phyloP scores from a whole-genome alignment of 805 yeast species.

The Scheffersomyces amazonensis region DNA sequence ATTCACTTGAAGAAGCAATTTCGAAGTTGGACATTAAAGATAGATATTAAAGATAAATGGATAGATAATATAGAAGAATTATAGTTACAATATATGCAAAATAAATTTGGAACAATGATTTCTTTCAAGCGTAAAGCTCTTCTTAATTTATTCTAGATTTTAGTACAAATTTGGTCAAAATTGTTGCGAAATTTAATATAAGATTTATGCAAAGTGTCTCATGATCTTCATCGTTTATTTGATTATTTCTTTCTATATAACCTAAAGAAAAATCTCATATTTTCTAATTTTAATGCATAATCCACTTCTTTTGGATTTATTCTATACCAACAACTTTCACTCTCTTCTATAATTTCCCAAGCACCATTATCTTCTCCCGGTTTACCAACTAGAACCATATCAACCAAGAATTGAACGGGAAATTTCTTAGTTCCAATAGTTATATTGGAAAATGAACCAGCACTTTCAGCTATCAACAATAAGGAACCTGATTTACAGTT shows the following conservation, averaged over 20 bases:
- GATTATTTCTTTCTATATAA: constrained; percentile 55
- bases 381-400: constrained; percentile 62
- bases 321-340: constrained; percentile 84
- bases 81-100: no score
- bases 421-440: constrained; percentile 71
- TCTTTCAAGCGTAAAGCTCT: no score
- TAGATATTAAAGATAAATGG: no score
- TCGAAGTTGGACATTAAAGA: constrained; percentile 1
- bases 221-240: background rate
- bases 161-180: no score
- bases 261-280: constrained; percentile 83
- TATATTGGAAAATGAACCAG: constrained; percentile 85
- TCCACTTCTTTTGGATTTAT: constrained; percentile 44
- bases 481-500: constrained; percentile 55
- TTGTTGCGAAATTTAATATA: constrained; percentile 6
- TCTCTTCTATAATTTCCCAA: constrained; percentile 65
- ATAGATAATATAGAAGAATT: no score
- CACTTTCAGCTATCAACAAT: constrained; percentile 76
- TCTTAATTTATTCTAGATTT: no score
- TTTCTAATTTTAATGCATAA: constrained; percentile 71
- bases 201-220: no score
- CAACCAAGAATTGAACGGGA: constrained; percentile 80
- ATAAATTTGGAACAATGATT: no score
- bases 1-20: constrained; percentile 7
- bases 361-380: constrained; percentile 40